A percentile compares a stretch with the other conserved stretches of the same genome.
phyloP scores from a whole-genome alignment of 768 basidiomycete species.

The Sarcomyxa edulis region DNA sequence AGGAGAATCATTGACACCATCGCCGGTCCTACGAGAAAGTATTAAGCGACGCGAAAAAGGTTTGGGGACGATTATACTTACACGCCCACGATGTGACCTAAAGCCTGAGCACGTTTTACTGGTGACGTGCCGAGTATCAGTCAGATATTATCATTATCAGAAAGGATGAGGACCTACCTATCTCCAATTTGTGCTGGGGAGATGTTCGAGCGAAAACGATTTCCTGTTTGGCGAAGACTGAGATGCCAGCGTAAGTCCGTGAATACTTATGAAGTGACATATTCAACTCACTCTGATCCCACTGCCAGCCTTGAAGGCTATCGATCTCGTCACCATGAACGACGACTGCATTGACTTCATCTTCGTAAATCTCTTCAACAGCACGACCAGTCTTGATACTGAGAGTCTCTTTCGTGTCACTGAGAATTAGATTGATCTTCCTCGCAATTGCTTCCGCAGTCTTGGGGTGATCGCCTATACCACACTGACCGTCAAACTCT shows the following conservation, averaged over 20 bases:
- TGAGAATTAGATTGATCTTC: conserved; percentile 65
- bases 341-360: conserved; percentile 61
- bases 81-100: conserved; percentile 72
- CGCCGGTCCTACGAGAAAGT: conserved; percentile 47
- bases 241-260: not conserved
- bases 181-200: conserved; percentile 70
- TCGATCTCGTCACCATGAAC: conserved; percentile 70
- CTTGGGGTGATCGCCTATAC: conserved; percentile 60
- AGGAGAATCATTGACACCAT: conserved; percentile 70
- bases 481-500: not conserved
- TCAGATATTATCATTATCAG: conserved; percentile 1
- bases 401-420: conserved; percentile 60
- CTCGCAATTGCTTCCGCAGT: conserved; percentile 71
- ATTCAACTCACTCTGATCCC: conserved; percentile 56
- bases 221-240: conserved; percentile 64
- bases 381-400: conserved; percentile 49
- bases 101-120: conserved; percentile 69
- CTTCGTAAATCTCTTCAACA: conserved; percentile 58
- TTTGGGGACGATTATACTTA: conserved; percentile 25
- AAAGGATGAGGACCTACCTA: conserved; percentile 41
- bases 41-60: conserved; percentile 3
- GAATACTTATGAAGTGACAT: conserved; percentile 2
- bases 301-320: conserved; percentile 62
- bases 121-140: conserved; percentile 1
- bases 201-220: conserved; percentile 72